Base-by-base conservation (phyloP, 169 alveolate genomes). In the Plasmodium relictum region DNA sequence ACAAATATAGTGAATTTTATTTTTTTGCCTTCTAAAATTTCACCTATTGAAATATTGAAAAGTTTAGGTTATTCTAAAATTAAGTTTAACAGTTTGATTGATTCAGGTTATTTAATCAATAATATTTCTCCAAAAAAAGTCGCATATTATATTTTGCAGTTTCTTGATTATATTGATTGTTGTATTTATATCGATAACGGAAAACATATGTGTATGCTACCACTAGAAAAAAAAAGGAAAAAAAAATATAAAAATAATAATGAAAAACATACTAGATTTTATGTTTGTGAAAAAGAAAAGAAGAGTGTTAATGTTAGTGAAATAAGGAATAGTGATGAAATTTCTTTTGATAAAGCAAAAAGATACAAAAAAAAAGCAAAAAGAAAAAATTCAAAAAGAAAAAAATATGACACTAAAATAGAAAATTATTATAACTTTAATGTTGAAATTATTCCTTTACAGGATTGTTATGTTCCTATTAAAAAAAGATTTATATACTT, bases 401-500 rank as follows among this genome's bases (percentile, higher is more conserved):
- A 24, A 22, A 56, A 69, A 3, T 31, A 94, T 73, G 73, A 80
- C 54, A 6, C 65, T 45, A 41, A 95, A 91, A 74, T 83, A 92
- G 78, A 96, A 85, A 66, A 85, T 69, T 85, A 92, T 78, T 26
- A 93, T 88, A 61, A 59, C 89, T 20, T 85, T 91, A 65, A 95
- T 93, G 86, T 96, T 41, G 54, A 89, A 69, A 94, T 94, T 18
- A 89, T 95, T 48, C 95, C 94, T 59, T 88, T 96, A 37, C 95
- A 96, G 4, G 96, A 96, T 90, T 96, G 97, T 86, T 96, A 96
- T 39, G 86, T 97, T 7, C 96, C 98, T 5, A 94, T 94, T 20
- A 94, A 94, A 41, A 92, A 94, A 41, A 74, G 99, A 22, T 96
- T 97, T 92, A 92, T 97, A 63, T 97, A 96, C 94, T 97, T 96